These are phyloP conservation scores for Coniferiporia weirii DNA, from an alignment of 1,284 basidiomycete species.

Conservation along the genomic window DNA sequence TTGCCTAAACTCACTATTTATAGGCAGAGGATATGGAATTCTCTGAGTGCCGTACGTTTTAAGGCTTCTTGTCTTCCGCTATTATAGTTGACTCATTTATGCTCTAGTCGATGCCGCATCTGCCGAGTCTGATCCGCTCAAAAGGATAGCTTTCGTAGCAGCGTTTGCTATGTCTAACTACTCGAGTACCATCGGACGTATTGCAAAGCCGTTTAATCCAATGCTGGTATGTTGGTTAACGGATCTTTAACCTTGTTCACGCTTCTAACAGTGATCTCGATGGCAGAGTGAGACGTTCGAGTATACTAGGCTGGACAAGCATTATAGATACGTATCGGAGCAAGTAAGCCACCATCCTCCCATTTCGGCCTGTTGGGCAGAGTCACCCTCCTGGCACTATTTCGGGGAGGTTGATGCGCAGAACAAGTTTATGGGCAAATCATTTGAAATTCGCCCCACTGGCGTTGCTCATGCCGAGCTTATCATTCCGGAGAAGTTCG, in stretches of 20 bases:
- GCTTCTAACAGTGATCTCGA: constrained; percentile 10
- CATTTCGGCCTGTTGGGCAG: constrained; percentile 95
- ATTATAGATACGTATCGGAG: constrained; percentile 91
- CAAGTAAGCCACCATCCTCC: constrained; percentile 97
- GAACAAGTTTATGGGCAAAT: constrained; percentile 94
- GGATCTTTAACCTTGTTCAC: not conserved
- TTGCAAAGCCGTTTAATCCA: constrained; percentile 94
- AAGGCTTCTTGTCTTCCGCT: not conserved
- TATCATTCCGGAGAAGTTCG: constrained; percentile 64
- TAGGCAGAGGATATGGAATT: constrained; percentile 95
- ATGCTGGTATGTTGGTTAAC: constrained; percentile 59
- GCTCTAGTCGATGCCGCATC: constrained; percentile 77
- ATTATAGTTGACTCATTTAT: constrained; percentile 7
- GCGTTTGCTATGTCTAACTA: constrained; percentile 99
- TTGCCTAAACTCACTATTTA: constrained; percentile 10
- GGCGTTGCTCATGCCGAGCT: constrained; percentile 90
- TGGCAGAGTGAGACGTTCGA: constrained; percentile 85
- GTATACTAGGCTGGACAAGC: constrained; percentile 82
- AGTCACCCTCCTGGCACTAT: constrained; percentile 87
- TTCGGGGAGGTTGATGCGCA: constrained; percentile 92
- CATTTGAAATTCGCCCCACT: constrained; percentile 94
- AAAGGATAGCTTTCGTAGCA: constrained; percentile 88
- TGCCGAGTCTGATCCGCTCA: constrained; percentile 70
- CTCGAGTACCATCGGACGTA: constrained; percentile 90
- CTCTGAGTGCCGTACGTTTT: constrained; percentile 77